Percentiles rank a stretch among this genome's conserved stretches.
Evolutionary conservation across 2,329 filamentous ascomycete genomes (phyloP).

Genomic region (Zymoseptoria brevis): DNA sequence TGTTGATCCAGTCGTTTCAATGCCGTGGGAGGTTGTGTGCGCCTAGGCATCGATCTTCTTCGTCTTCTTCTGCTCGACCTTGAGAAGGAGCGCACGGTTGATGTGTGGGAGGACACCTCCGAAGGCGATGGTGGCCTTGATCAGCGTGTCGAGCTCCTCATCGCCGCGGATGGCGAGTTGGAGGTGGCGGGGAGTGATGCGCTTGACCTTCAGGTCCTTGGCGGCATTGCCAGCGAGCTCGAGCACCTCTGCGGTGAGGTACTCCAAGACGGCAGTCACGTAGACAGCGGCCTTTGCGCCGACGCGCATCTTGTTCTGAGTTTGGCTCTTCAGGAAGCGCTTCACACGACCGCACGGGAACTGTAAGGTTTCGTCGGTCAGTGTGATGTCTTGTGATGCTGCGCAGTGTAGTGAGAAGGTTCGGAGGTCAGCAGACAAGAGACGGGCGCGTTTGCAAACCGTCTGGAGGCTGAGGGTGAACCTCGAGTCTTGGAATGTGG

Average conservation of each 20-base stretch:
- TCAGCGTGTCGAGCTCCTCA: conserved; percentile 94
- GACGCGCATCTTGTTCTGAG: conserved; percentile 99
- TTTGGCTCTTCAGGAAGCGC: conserved; percentile 98
- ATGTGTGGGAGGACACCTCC: conserved; percentile 98
- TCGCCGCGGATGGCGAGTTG: conserved; percentile 93
- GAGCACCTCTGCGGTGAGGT: conserved; percentile 96
- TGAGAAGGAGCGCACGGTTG: conserved; percentile 90
- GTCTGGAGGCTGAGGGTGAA: background rate
- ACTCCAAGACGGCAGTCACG: conserved; percentile 95
- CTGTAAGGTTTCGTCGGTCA: conserved; percentile 44
- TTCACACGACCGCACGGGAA: conserved; percentile 99
- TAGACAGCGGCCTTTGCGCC: conserved; percentile 98
- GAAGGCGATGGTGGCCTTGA: conserved; percentile 94
- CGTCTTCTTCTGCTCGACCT: conserved; percentile 98
- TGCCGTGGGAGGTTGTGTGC: background rate
- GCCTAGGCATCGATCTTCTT: conserved; percentile 44
- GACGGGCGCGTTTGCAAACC: background rate
- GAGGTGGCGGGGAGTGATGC: conserved; percentile 98
- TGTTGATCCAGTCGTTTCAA: background rate
- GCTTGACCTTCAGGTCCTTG: conserved; percentile 99
- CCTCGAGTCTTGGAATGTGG: conserved; percentile 10
- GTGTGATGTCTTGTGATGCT: conserved; percentile 12
- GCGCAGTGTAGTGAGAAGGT: background rate
- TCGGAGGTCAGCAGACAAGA: background rate
- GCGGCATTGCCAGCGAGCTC: conserved; percentile 98